Conservation (phyloP, 305 asterid species). For the Fraxinus baroniana region DNA sequence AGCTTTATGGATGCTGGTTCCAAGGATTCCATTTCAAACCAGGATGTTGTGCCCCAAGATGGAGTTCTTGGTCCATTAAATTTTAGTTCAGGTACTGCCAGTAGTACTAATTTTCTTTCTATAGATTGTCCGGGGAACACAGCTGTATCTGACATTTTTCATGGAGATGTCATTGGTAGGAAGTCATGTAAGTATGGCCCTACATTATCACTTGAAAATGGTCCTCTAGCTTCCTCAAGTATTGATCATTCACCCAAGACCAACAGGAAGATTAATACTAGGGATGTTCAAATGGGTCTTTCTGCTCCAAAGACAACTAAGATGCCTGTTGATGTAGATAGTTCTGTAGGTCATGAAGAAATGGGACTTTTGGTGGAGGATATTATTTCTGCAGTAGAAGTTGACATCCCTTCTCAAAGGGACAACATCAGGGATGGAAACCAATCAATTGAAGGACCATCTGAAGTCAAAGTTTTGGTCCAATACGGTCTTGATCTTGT, state of each 20-base stretch:
- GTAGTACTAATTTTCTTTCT: constrained; percentile 25
- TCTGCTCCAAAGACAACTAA: constrained; percentile 27
- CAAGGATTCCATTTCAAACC: constrained; percentile 23
- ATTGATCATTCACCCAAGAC: constrained; percentile 31
- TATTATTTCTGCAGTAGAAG: constrained; percentile 35
- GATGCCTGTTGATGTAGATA: constrained; percentile 16
- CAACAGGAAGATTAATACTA: constrained; percentile 48
- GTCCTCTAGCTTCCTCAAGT: constrained; percentile 26
- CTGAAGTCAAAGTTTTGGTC: constrained; percentile 28
- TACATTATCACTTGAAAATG: constrained; percentile 21
- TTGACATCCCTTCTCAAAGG: constrained; percentile 27
- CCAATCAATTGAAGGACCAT: constrained; percentile 27
- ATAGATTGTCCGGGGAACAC: constrained; percentile 24
- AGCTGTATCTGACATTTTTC: constrained; percentile 27
- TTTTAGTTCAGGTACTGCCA: constrained; percentile 20
- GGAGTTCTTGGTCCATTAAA: constrained; percentile 23
- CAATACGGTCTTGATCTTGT: constrained; percentile 32
- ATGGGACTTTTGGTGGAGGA: constrained; percentile 21
- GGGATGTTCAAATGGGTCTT: constrained; percentile 32
- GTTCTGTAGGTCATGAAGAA: constrained; percentile 31
- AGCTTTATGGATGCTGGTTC: constrained; percentile 36
- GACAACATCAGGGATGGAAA: constrained; percentile 29
- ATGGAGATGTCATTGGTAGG: constrained; percentile 21
- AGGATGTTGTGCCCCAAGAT: constrained; percentile 23
- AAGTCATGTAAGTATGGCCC: constrained; percentile 28